A percentile compares a stretch with the other conserved stretches of the same genome.
These are phyloP conservation scores for Diplosphaera chodatii DNA, from an alignment of 139 green algal species.

Conservation along the genomic window DNA sequence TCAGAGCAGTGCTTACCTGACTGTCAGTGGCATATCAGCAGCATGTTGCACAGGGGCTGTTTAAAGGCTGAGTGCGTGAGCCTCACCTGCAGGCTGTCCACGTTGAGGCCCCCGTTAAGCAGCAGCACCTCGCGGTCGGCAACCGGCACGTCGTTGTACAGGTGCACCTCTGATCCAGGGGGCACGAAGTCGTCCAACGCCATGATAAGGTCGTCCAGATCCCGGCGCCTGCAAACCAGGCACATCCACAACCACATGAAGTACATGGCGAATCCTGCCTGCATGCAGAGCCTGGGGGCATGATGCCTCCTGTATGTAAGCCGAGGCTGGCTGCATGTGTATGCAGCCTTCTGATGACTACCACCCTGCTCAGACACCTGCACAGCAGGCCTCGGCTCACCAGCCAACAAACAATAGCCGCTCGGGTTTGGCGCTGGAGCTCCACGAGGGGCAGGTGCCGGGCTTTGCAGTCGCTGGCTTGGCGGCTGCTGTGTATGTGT, in stretches of 20 bases:
- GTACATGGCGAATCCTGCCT: no score
- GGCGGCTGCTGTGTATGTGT: slow-evolving; percentile 33
- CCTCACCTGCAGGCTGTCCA: not conserved
- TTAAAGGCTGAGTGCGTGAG: no score
- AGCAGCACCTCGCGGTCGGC: slow-evolving; percentile 24
- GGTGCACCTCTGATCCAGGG: slow-evolving; percentile 35
- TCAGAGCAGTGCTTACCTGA: no score
- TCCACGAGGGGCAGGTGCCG: not conserved
- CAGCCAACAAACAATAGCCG: slow-evolving; percentile 52
- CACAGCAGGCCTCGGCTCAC: not conserved
- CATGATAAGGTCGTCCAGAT: slow-evolving; percentile 54
- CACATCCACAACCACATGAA: no score
- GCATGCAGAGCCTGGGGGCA: no score
- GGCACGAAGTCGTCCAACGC: slow-evolving; percentile 47
- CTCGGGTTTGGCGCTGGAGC: slow-evolving; percentile 13
- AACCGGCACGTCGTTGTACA: slow-evolving; percentile 42
- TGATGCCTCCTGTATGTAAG: no score
- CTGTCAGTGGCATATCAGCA: no score
- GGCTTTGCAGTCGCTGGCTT: not conserved
- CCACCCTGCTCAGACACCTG: no score
- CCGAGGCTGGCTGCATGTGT: no score
- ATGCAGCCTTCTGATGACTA: no score
- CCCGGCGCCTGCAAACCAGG: slow-evolving; percentile 29
- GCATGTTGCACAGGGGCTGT: not conserved
- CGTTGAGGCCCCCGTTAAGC: slow-evolving; percentile 10